These are phyloP conservation scores for Hypoxylon lienhwacheense DNA, from an alignment of 495 filamentous ascomycete genomes.

Conservation along the genomic window DNA sequence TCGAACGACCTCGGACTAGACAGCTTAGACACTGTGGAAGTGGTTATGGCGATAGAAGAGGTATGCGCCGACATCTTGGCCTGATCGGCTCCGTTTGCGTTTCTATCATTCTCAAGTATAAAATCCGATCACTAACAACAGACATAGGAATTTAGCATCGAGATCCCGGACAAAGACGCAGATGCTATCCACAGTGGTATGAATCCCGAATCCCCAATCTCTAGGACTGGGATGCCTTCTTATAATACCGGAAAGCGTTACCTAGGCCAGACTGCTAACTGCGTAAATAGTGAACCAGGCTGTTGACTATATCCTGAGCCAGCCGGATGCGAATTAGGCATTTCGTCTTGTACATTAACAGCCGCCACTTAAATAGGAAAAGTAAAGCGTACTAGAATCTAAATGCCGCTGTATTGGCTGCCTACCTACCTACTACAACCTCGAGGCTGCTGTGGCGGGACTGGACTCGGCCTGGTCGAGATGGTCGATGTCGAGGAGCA, in stretches of 20 bases:
- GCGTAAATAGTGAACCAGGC: constrained; percentile 80
- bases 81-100: neutral
- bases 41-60: constrained; percentile 99
- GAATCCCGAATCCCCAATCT: too few relatives aligned
- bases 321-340: constrained; percentile 73
- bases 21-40: constrained; percentile 96
- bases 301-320: constrained; percentile 89
- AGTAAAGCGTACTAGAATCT: constrained; percentile 25
- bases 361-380: constrained; percentile 38
- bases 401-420: constrained; percentile 14
- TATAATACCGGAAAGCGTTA: neutral
- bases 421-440: constrained; percentile 8
- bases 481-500: constrained; percentile 21
- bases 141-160: constrained; percentile 95
- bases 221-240: too few relatives aligned
- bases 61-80: constrained; percentile 51
- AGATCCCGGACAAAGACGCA: constrained; percentile 99
- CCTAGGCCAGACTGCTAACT: constrained; percentile 19
- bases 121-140: constrained; percentile 33
- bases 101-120: neutral
- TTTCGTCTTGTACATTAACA: constrained; percentile 35
- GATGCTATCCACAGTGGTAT: constrained; percentile 95
- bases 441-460: constrained; percentile 20
- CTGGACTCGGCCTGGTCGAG: constrained; percentile 12
- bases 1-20: constrained; percentile 94